Evolutionary conservation across 2,329 filamentous ascomycete genomes (phyloP).

Genomic region (Monilinia laxa): DNA sequence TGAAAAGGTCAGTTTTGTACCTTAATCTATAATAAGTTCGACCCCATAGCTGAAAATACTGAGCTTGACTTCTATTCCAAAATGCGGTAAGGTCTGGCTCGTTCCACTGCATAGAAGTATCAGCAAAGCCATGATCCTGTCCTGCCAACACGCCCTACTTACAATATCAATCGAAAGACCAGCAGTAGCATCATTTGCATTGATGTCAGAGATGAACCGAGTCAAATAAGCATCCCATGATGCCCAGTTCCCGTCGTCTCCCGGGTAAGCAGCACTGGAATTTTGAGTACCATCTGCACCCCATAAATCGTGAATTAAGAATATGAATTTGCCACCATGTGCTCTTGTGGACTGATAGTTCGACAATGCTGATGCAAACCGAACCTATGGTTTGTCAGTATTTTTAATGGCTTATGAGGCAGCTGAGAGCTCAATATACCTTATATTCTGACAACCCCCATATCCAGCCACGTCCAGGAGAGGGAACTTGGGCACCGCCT

Average conservation of each 20-base stretch:
- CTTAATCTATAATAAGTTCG: constrained; percentile 44
- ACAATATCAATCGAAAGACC: constrained; percentile 40
- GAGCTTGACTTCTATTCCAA: constrained; percentile 43
- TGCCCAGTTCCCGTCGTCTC: constrained; percentile 51
- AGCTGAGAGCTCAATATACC: constrained; percentile 12
- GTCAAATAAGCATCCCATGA: constrained; percentile 47
- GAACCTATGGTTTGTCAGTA: constrained; percentile 29
- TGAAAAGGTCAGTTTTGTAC: constrained; percentile 33
- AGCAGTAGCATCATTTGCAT: constrained; percentile 42
- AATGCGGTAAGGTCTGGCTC: constrained; percentile 46
- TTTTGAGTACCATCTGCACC: constrained; percentile 48
- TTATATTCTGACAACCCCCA: constrained; percentile 40
- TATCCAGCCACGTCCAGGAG: constrained; percentile 43
- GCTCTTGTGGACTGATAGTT: constrained; percentile 48
- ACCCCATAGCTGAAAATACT: constrained; percentile 46
- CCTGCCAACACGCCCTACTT: neutral
- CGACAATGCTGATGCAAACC: constrained; percentile 46
- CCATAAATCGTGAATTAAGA: constrained; percentile 50
- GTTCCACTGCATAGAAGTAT: constrained; percentile 45
- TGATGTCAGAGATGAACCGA: constrained; percentile 43
- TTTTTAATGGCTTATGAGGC: neutral
- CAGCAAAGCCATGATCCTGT: neutral
- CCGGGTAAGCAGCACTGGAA: constrained; percentile 45
- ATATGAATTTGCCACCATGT: constrained; percentile 46
- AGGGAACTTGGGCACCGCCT: constrained; percentile 44